Percentiles rank a stretch among this genome's conserved stretches.
These are phyloP conservation scores for Eucalyptus sp. DNA, from an alignment of 345 rosid genomes.

Conservation along the genomic window DNA sequence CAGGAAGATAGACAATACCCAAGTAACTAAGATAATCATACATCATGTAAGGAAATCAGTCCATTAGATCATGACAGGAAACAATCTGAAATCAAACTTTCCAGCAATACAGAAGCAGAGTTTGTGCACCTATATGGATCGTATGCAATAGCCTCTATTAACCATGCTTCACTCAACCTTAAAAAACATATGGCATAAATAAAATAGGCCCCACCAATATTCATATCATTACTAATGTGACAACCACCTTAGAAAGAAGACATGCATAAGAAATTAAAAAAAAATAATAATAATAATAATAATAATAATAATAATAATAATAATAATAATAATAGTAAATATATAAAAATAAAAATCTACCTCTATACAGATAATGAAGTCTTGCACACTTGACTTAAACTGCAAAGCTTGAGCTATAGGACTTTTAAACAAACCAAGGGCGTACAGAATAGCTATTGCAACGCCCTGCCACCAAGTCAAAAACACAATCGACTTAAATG, in stretches of 20 bases:
- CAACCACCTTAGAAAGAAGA: background rate
- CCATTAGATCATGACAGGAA: background rate
- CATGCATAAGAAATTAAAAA: background rate
- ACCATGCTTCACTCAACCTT: background rate
- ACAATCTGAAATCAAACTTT: background rate
- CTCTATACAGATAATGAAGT: constrained; percentile 98
- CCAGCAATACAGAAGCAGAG: background rate
- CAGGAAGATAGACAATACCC: background rate
- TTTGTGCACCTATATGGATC: background rate
- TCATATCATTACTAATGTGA: background rate
- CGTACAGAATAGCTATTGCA: constrained; percentile 77
- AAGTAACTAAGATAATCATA: background rate
- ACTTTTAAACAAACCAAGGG: constrained; percentile 81
- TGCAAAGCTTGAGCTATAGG: constrained; percentile 77
- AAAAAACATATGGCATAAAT: background rate
- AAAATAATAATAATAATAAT: background rate
- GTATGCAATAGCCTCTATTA: background rate
- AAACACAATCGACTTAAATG: constrained; percentile 92
- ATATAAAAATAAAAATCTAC: constrained; percentile 18
- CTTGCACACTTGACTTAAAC: constrained; percentile 86
- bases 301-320: too few species aligned
- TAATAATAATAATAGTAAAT: too few species aligned
- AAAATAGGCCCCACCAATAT: background rate
- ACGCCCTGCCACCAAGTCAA: constrained; percentile 99
- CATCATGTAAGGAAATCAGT: background rate